Base-by-base conservation (phyloP, 495 filamentous ascomycete genomes). In the Aspergillus cristatus region DNA sequence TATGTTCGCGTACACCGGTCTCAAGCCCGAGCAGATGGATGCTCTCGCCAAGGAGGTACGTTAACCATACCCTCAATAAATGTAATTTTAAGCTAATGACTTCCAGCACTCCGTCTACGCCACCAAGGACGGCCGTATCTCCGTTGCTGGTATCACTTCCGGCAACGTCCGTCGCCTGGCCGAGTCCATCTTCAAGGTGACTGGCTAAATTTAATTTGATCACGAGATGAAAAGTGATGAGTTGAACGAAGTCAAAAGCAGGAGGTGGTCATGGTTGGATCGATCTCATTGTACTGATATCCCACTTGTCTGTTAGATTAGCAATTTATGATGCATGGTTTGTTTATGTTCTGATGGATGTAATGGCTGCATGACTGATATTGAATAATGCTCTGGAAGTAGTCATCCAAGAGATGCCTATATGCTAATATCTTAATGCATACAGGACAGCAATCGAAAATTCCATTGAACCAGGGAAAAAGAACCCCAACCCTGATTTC, bases 1-100 rank as follows among this genome's bases (percentile, higher is more conserved):
- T 67, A 98, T 98, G 91, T 98, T 98, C 55, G 90, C 90, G 50
- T 98, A 91, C 72, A 98, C 91, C 22, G 91, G 91, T 34, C 67
- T 98, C 56, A 89, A 75, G 49, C 78, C 89, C 45, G 82, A 91
- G 68, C 82, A 95, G 70, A 94, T 97, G 84, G 84, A 90, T 16
- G 69, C 66, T 56, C 72, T 98, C 41, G 87, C 91, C 42, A 88
- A 94, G 70, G 87, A 96, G 69, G 79, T 81, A 59, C 53, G 70
- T 28, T 25, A 17, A 28, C 3, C 20, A 11, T 13, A 22, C 1
- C 7, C 3, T 6, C 18, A 29, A 41, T 32, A 39, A 35, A 16
- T 18, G 11, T 34, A 48, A 8, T 24, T 24, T 8, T 8, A 24
- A 24, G 20, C 41, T 57, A 45, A 83, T 22, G 12, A 12, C 6